Evolutionary conservation across 805 yeast genomes (phyloP).

Genomic region (Barnettozyma pratensis): DNA sequence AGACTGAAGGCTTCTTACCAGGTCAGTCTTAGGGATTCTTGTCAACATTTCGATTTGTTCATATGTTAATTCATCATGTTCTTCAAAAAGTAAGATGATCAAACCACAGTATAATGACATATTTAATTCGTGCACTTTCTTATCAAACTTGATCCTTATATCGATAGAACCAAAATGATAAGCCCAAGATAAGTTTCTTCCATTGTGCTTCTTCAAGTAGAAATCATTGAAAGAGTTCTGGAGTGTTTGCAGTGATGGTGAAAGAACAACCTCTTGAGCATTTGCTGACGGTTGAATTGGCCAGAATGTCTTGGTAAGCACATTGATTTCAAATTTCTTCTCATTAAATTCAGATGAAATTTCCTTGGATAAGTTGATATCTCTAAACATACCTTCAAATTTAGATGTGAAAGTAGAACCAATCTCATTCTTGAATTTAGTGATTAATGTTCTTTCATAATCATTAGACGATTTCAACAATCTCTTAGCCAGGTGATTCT

Average conservation of each 20-base stretch:
- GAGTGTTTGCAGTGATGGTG: conserved; percentile 38
- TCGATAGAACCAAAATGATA: conserved; percentile 83
- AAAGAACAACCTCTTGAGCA: conserved; percentile 32
- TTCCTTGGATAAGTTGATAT: conserved; percentile 56
- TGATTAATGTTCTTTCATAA: conserved; percentile 63
- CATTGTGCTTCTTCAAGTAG: conserved; percentile 47
- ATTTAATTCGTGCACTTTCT: conserved; percentile 68
- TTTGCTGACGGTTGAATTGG: conserved; percentile 42
- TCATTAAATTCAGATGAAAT: conserved; percentile 37
- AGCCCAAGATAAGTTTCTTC: conserved; percentile 69
- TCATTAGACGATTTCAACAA: conserved; percentile 52
- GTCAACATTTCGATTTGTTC: conserved; percentile 62
- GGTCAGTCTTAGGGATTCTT: conserved; percentile 65
- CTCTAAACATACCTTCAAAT: conserved; percentile 83
- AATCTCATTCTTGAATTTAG: conserved; percentile 65
- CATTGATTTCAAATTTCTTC: conserved; percentile 41
- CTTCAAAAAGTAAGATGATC: conserved; percentile 68
- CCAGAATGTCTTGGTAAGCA: conserved; percentile 64
- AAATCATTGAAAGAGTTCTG: conserved; percentile 43
- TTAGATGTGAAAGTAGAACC: conserved; percentile 77
- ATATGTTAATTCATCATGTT: conserved; percentile 47
- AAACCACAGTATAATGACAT: conserved; percentile 80
- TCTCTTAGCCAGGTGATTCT: conserved; percentile 81
- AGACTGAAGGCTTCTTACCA: conserved; percentile 74
- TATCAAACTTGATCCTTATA: conserved; percentile 62